phyloP scores from a whole-genome alignment of 441 rosid species.

The Breynia disticha region DNA sequence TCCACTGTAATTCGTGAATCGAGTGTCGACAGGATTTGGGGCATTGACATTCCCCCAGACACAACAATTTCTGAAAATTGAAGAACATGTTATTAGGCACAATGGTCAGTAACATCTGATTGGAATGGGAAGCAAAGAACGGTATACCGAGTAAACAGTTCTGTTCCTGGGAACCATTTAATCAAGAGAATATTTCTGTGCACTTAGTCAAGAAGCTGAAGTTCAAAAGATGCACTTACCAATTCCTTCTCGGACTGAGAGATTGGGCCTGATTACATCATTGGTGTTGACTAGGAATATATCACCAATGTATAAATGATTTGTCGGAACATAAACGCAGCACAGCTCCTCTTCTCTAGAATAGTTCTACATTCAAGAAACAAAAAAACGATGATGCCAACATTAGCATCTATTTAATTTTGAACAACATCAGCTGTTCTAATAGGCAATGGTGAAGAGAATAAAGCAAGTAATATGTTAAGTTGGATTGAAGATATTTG shows the following conservation, averaged over 20 bases:
- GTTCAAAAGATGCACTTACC: slow-evolving; percentile 39
- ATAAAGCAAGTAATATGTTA: neutral
- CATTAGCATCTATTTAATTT: neutral
- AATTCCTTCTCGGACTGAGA: slow-evolving; percentile 95
- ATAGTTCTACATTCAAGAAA: slow-evolving; percentile 46
- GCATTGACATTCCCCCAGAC: slow-evolving; percentile 98
- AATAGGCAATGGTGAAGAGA: neutral
- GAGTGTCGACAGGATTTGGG: slow-evolving; percentile 70
- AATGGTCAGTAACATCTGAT: neutral
- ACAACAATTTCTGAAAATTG: slow-evolving; percentile 81
- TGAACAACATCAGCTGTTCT: neutral
- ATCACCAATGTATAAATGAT: slow-evolving; percentile 95
- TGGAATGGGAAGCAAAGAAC: neutral
- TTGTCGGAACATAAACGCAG: slow-evolving; percentile 95
- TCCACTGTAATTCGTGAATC: slow-evolving; percentile 43
- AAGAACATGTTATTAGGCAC: slow-evolving; percentile 12
- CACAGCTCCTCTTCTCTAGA: slow-evolving; percentile 89
- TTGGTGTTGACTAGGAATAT: slow-evolving; percentile 68
- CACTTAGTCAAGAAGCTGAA: neutral
- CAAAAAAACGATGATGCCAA: neutral
- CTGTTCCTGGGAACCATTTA: neutral
- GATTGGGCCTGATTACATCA: slow-evolving; percentile 91
- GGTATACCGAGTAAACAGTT: neutral
- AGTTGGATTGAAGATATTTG: too few species aligned
- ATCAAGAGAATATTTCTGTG: neutral